These are phyloP conservation scores for Trichoderma sp. DNA, from an alignment of 2,329 filamentous ascomycete species.

Conservation along the genomic window DNA sequence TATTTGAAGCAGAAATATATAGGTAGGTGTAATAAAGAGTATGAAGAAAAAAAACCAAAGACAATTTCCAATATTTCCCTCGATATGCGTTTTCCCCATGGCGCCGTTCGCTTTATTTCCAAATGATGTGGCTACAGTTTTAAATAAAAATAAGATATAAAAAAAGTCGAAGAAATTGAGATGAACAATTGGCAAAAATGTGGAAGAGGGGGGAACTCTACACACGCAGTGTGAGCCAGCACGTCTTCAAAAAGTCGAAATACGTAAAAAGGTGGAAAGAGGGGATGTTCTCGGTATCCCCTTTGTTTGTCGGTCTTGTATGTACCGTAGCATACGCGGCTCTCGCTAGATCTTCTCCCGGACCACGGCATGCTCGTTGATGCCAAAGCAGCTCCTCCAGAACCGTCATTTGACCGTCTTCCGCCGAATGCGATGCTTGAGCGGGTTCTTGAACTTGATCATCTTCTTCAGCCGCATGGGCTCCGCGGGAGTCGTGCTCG, in stretches of 20 bases:
- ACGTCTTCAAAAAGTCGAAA: background rate
- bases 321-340: background rate
- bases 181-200: background rate
- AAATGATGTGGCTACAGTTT: slow-evolving; percentile 5
- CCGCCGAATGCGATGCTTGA: slow-evolving; percentile 26
- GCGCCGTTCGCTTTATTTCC: slow-evolving; percentile 25
- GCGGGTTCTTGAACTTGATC: slow-evolving; percentile 28
- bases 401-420: slow-evolving; percentile 28
- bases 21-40: background rate
- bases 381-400: background rate
- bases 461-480: slow-evolving; percentile 12
- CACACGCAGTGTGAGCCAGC: background rate
- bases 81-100: slow-evolving; percentile 8
- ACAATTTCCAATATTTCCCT: background rate
- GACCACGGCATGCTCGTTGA: background rate
- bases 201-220: background rate
- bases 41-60: background rate
- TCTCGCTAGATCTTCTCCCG: background rate
- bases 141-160: background rate
- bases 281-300: background rate
- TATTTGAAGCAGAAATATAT: background rate
- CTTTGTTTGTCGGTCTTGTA: background rate
- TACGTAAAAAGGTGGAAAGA: background rate
- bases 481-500: background rate
- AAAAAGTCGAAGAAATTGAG: background rate